Evolutionary conservation across 106 monocot genomes (phyloP).

Genomic region (Dioscorea alata): DNA sequence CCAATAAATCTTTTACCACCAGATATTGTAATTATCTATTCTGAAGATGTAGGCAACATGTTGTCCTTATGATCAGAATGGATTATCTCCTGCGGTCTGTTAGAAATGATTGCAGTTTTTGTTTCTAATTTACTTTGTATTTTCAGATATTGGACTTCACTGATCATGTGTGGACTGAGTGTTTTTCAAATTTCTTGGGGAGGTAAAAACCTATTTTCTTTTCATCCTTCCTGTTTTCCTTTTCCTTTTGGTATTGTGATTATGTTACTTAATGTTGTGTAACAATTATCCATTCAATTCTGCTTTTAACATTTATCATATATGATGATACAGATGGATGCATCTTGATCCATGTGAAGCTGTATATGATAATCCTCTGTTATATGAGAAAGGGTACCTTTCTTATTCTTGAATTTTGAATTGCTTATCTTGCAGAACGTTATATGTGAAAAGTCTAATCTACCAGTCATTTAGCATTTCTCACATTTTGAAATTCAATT

Average conservation of each 20-base stretch:
- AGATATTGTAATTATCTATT: no score
- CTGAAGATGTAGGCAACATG: no score
- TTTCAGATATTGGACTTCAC: conserved; percentile 90
- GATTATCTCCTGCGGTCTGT: no score
- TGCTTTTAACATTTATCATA: neutral
- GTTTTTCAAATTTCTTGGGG: conserved; percentile 63
- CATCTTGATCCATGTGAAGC: conserved; percentile 99
- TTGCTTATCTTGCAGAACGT: conserved; percentile 1
- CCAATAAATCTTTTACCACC: no score
- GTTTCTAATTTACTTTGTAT: neutral
- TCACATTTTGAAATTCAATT: no score
- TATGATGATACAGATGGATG: conserved; percentile 66
- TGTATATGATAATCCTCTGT: conserved; percentile 77
- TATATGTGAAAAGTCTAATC: neutral
- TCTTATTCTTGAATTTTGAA: neutral
- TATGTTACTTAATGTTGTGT: no score
- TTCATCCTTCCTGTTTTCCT: neutral
- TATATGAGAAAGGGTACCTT: conserved; percentile 92
- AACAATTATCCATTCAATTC: no score
- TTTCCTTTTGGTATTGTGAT: neutral
- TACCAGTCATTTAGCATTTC: neutral
- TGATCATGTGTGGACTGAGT: conserved; percentile 98
- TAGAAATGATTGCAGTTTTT: no score
- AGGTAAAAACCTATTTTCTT: conserved; percentile 31
- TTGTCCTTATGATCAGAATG: no score